Base-by-base conservation (phyloP, 1,284 basidiomycete genomes). In the Naganishia sp. region DNA sequence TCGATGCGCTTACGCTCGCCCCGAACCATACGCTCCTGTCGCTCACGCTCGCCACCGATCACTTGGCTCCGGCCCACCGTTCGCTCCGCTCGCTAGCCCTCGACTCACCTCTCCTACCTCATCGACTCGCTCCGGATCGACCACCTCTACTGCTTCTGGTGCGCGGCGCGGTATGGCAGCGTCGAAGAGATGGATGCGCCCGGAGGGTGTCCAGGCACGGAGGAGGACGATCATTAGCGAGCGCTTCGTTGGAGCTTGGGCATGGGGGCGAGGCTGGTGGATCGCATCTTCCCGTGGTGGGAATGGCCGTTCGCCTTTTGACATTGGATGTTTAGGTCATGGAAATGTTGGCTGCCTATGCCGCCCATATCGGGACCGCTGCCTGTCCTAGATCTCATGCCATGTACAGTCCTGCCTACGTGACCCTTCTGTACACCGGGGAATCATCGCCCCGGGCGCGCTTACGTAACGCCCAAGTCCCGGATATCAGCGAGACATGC, bases 121-220 rank as follows among this genome's bases (percentile, higher is more conserved):
- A 64, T 78, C 42, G 73, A 72, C 25, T 75, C 78, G 65, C 70
- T 80, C 3, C 72, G 79, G 6, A 65, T 74, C 68, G 78, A 79
- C 56, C 74, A 79, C 67, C 65, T 77, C 23, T 79, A 76, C 68
- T 80, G 79, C 55, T 78, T 79, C 67, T 80, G 77, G 77, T 80
- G 79, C 49, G 73, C 73, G 15, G 74, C 70, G 53, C 72, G 74
- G 63, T 80, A 80, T 57, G 57, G 23, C 5, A 72, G 70, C 48
- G 77, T 70, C 43, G 75, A 75, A 15, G 79, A 79, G 71, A 76
- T 80, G 75, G 76, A 80, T 3, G 77, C 70, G 23, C 69, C 73
- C 0, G 79, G 78, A 0, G 79, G 79, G 25, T 80, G 79, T 72
- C 79, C 79, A 3, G 79, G 79, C 9, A 72, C 76, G 66, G 75